Evolutionary conservation across 2,329 filamentous ascomycete species (phyloP), one percentile per base, ranked within the genome.

Genomic region (Aspergillus cejpii): DNA sequence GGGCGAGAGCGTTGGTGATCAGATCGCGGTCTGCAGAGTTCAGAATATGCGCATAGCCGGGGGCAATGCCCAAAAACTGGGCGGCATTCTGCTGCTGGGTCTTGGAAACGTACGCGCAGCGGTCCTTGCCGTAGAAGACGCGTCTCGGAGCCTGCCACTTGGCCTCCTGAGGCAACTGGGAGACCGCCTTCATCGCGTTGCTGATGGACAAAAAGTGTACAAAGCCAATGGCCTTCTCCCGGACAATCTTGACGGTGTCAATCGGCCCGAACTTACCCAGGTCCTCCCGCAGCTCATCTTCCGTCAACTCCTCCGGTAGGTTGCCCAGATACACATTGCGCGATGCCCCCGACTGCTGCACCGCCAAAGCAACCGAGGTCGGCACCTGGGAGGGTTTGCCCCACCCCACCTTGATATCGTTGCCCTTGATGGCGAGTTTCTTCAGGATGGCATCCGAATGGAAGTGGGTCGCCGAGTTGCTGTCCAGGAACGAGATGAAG

Each of bases 331-430:
- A 98, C 26, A 98, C 92, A 63, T 98, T 98, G 53, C 92, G 82
- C 14, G 92, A 98, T 23, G 92, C 92, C 41, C 90, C 90, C 10
- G 90, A 96, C 70, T 98, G 92, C 72, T 98, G 92, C 24, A 97
- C 92, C 37, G 92, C 91, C 46, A 97, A 76, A n/a, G 90, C 89
- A 37, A 98, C 92, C 2, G 92, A 97, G 2, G 91, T 97, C 3
- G 92, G 92, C 1, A 98, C 92, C 69, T 95, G 91, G 3, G 92
- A 97, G 24, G 92, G 91, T 73, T 98, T 98, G 52, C 92, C 92
- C 92, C 92, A 98, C 51, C 92, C 92, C 60, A 98, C 90, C 77
- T 98, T 98, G 75, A 98, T 96, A 67, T 98, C 92, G 74, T 97
- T 92, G 20, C 91, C 91, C 71, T 94, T 90, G 74, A 98, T 94